Base-by-base conservation (phyloP, 2,329 filamentous ascomycete species). In the Venturia pyrina region DNA sequence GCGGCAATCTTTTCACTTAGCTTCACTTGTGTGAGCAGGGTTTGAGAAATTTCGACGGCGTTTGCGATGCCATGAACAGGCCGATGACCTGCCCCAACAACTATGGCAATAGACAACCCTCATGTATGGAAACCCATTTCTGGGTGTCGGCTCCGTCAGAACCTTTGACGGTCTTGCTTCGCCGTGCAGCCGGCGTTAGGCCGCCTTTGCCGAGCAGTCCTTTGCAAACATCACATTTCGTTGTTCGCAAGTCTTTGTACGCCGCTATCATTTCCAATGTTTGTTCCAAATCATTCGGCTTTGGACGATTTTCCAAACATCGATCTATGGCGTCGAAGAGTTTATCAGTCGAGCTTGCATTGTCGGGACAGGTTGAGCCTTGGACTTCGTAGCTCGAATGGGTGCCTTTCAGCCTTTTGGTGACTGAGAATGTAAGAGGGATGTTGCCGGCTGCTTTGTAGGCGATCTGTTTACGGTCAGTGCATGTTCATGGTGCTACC, bases 201-300 rank as follows among this genome's bases (percentile, higher is more conserved):
- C 37, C 53, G 24, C 61, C 32, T n/a, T 44, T 43, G 28, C 63
- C 66, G 17, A 67, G 11, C 15, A 64, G 19, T 17, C 61, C 44
- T 32, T 67, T 67, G 60, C 66, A 67, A 11, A 41, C 50, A 28
- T 46, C 50, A 32, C 66, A 67, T 37, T 41, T 64, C 11, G 60
- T 48, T 24, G 34, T 41, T 37, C 44, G 32, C 15, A 64, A 5
- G 34, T 56, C 28, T 60, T 43, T 46, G 62, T 67, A 67, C 15
- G 66, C 65, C 34, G 48, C 60, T 41, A 67, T 57, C 66, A 67
- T 67, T 13, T 67, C 65, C 13, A 67, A 43, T 11, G 61, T 66
- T 21, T 67, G 43, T n/a, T 59, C 37, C n/a, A 67, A 11, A 56
- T 64, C 32, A 24, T 50, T 24, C 10, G n/a, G n/a, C n/a, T 59